A percentile compares a stretch with the other conserved stretches of the same genome.
Evolutionary conservation across 306 rosid species (phyloP).

Genomic region (Quercus bicolor): DNA sequence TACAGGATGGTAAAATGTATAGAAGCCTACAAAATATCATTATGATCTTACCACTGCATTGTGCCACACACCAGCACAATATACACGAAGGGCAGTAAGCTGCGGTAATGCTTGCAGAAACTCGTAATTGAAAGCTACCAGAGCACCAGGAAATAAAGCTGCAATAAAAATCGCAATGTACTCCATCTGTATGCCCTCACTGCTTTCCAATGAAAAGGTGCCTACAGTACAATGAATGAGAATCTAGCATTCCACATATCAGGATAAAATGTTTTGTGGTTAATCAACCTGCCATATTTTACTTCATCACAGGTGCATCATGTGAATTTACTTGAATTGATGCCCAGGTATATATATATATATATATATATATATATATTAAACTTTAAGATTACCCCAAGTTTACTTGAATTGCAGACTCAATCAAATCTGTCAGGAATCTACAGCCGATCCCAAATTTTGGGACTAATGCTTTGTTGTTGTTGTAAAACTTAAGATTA

Average conservation of each 20-base stretch:
- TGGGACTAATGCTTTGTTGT: no score
- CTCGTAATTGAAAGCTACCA: conserved; percentile 70
- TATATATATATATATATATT: not conserved
- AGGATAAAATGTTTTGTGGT: not conserved
- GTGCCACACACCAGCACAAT: conserved; percentile 95
- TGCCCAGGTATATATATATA: not conserved
- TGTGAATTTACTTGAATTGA: not conserved
- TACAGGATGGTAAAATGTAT: not conserved
- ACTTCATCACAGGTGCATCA: not conserved
- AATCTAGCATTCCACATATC: conserved; percentile 35
- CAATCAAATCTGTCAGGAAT: no score
- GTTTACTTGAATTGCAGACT: no score
- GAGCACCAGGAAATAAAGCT: conserved; percentile 78
- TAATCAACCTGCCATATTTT: not conserved
- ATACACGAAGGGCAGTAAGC: conserved; percentile 63
- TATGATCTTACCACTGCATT: conserved; percentile 71
- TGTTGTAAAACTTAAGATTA: not conserved
- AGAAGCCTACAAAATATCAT: not conserved
- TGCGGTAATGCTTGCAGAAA: conserved; percentile 46
- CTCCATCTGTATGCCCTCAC: conserved; percentile 81
- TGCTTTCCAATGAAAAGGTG: conserved; percentile 51
- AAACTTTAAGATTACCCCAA: not conserved
- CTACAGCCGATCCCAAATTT: no score
- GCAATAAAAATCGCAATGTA: conserved; percentile 80
- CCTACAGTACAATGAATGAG: conserved; percentile 41